Evolutionary conservation across 2,329 filamentous ascomycete genomes (phyloP).

Genomic region (Periconia sp.): DNA sequence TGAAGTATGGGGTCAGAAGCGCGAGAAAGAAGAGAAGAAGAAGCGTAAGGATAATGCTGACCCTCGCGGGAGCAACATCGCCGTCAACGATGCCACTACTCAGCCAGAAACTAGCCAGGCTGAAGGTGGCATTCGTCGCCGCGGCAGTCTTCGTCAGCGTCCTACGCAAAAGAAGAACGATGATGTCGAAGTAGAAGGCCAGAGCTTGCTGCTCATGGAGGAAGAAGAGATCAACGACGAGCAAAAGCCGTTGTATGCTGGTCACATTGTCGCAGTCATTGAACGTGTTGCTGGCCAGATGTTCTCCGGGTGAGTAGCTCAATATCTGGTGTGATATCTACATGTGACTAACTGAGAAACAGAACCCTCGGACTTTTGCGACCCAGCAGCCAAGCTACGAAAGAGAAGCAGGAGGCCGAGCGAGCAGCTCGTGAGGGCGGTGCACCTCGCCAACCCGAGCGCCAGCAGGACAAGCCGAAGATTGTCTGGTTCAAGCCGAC

Average conservation of each 20-base stretch:
- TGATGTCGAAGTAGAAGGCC: slow-evolving; percentile 97
- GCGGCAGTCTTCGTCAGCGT: slow-evolving; percentile 93
- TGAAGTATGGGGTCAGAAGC: slow-evolving; percentile 98
- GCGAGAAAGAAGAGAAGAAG: slow-evolving; percentile 99
- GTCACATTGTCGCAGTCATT: slow-evolving; percentile 95
- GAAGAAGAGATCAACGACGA: slow-evolving; percentile 99
- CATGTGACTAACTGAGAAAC: slow-evolving; percentile 13
- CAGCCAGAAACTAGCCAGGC: slow-evolving; percentile 66
- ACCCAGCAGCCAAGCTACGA: slow-evolving; percentile 96
- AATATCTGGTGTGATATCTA: neutral
- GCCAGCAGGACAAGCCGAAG: slow-evolving; percentile 95
- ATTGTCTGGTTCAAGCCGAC: slow-evolving; percentile 99
- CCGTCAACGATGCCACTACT: slow-evolving; percentile 66
- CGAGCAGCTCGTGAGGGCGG: slow-evolving; percentile 86
- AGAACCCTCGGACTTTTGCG: slow-evolving; percentile 89
- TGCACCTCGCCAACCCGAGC: slow-evolving; percentile 75
- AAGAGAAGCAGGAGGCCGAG: slow-evolving; percentile 99
- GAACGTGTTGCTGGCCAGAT: slow-evolving; percentile 97
- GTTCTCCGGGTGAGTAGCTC: slow-evolving; percentile 72
- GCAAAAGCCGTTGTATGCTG: slow-evolving; percentile 95
- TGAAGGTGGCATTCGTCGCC: slow-evolving; percentile 87
- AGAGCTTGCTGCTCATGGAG: slow-evolving; percentile 94
- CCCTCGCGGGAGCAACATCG: slow-evolving; percentile 74
- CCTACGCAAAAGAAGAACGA: slow-evolving; percentile 99
- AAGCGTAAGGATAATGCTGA: slow-evolving; percentile 99